Conservation (phyloP, 352 stramenopile genomes). For the Phytopythium delawarense region DNA sequence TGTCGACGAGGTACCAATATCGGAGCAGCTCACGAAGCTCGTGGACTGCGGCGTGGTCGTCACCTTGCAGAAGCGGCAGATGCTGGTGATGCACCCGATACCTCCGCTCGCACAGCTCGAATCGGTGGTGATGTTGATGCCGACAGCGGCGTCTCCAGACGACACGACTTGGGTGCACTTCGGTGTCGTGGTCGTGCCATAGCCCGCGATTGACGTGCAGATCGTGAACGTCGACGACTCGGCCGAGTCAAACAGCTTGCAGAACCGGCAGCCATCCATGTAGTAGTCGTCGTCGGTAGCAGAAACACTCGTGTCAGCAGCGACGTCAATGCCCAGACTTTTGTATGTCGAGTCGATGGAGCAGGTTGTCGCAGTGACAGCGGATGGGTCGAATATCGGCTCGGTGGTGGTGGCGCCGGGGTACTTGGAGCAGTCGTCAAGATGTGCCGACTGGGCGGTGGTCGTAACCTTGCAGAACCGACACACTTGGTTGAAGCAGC, state of each 20-base stretch:
- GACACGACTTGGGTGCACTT: constrained; percentile 17
- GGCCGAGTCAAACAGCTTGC: constrained; percentile 21
- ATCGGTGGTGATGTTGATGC: constrained; percentile 18
- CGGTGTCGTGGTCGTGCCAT: not conserved
- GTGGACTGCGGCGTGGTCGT: constrained; percentile 2
- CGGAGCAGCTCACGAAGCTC: constrained; percentile 4
- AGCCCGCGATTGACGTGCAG: constrained; percentile 11
- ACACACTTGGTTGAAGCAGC: constrained; percentile 16
- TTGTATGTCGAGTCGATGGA: not conserved
- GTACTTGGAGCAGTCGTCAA: constrained; percentile 11
- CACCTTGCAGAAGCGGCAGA: constrained; percentile 21
- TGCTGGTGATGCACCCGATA: constrained; percentile 7
- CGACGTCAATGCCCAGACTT: not conserved
- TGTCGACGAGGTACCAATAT: not conserved
- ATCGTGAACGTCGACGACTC: constrained; percentile 17
- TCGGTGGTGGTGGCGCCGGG: not conserved
- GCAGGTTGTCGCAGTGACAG: not conserved
- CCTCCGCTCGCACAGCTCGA: not conserved
- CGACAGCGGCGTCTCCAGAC: constrained; percentile 18
- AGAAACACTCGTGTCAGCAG: not conserved
- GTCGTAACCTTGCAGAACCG: constrained; percentile 15
- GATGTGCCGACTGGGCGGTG: constrained; percentile 14
- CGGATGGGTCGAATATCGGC: not conserved
- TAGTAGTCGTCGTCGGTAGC: constrained; percentile 1
- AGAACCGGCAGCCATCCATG: constrained; percentile 25